These are phyloP conservation scores for Fragaria iinumae DNA, from an alignment of 306 rosid genomes.

Conservation along the genomic window DNA sequence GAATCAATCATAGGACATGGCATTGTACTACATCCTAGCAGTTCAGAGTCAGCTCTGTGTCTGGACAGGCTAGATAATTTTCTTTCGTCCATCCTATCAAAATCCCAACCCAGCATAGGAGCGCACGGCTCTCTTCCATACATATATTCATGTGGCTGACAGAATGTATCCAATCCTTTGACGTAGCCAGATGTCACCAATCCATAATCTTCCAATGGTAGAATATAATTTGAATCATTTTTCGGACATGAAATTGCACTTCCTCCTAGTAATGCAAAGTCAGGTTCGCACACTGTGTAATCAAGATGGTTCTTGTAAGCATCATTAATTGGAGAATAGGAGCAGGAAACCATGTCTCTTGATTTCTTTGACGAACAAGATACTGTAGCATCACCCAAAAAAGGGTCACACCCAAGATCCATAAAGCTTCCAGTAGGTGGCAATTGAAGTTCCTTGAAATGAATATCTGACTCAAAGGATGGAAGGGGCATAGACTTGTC, in stretches of 20 bases:
- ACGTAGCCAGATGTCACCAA: constrained; percentile 25
- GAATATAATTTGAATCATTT: constrained; percentile 21
- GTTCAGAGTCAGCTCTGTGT: constrained; percentile 22
- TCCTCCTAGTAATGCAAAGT: constrained; percentile 27
- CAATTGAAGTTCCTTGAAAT: constrained; percentile 35
- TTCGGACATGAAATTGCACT: constrained; percentile 29
- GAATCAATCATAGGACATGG: constrained; percentile 28
- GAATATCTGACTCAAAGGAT: constrained; percentile 36
- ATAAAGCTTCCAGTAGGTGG: constrained; percentile 32
- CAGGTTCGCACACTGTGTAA: constrained; percentile 36
- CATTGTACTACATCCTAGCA: constrained; percentile 1
- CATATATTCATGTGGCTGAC: constrained; percentile 22
- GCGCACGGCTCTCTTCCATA: constrained; percentile 34
- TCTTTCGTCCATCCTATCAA: constrained; percentile 28
- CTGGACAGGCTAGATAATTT: constrained; percentile 26
- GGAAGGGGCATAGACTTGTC: constrained; percentile 33
- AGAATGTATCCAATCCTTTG: constrained; percentile 33
- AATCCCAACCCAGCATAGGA: constrained; percentile 50
- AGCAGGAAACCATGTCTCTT: constrained; percentile 32
- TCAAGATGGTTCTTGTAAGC: constrained; percentile 30
- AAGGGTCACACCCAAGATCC: constrained; percentile 40
- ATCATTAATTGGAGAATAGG: constrained; percentile 31
- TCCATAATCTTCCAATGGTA: constrained; percentile 35
- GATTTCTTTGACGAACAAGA: constrained; percentile 38
- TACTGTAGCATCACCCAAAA: constrained; percentile 29